These are phyloP conservation scores for Suhomyces wounanorum DNA, from an alignment of 1,139 yeast species.

Conservation along the genomic window DNA sequence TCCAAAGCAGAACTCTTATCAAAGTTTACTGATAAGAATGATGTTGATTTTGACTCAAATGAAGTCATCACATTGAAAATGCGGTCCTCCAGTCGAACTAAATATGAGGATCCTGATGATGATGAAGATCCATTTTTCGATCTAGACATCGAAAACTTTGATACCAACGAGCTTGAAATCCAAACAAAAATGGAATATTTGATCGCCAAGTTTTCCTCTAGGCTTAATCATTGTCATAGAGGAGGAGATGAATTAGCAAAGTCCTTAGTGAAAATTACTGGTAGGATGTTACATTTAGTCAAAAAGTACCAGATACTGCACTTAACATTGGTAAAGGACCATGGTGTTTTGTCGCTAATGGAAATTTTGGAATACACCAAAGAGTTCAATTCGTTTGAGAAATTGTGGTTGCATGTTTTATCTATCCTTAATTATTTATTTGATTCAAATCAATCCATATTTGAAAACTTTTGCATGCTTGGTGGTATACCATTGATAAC, in stretches of 20 bases:
- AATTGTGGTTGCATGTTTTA: constrained; percentile 44
- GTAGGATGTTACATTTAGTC: constrained; percentile 43
- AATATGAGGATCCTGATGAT: constrained; percentile 18
- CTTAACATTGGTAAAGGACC: constrained; percentile 47
- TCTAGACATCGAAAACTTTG: constrained; percentile 43
- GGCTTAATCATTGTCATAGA: constrained; percentile 34
- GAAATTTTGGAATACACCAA: constrained; percentile 44
- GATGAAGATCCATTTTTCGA: constrained; percentile 44
- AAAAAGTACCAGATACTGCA: constrained; percentile 47
- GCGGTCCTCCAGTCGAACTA: neutral
- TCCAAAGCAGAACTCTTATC: constrained; percentile 33
- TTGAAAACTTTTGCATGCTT: constrained; percentile 54
- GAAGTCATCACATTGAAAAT: constrained; percentile 11
- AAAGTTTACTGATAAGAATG: constrained; percentile 33
- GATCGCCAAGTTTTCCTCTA: constrained; percentile 34
- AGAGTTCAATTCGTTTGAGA: constrained; percentile 34
- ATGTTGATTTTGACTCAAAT: constrained; percentile 22
- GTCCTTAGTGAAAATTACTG: constrained; percentile 40
- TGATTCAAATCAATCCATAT: constrained; percentile 34
- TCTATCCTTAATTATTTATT: constrained; percentile 45
- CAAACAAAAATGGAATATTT: constrained; percentile 47
- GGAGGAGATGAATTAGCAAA: constrained; percentile 36
- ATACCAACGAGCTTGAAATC: constrained; percentile 46
- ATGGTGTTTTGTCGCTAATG: constrained; percentile 50
- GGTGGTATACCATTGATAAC: constrained; percentile 61